phyloP scores from a whole-genome alignment of 139 green algal species.

The Deuterostichococcus epilithicus region DNA sequence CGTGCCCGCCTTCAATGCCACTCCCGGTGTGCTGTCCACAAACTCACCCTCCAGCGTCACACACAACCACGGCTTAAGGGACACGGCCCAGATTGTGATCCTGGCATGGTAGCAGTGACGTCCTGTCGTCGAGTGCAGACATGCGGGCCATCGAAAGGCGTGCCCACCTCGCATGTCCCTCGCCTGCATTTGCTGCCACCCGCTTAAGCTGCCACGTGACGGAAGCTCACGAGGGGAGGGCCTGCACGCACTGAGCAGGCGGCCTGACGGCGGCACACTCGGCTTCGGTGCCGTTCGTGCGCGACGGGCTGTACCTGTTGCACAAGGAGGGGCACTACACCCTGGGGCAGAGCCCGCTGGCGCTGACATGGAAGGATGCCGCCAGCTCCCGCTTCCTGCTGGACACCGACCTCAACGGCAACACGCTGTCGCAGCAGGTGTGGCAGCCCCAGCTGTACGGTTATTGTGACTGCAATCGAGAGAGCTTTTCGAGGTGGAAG shows the following conservation, averaged over 20 bases:
- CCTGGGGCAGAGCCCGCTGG: constrained; percentile 61
- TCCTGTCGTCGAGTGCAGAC: no score
- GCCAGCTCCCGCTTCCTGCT: constrained; percentile 65
- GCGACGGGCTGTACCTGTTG: constrained; percentile 78
- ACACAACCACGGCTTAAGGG: no score
- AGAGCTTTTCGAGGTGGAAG: not conserved
- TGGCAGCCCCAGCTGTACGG: no score
- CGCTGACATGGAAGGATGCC: constrained; percentile 89
- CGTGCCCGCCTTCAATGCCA: constrained; percentile 26
- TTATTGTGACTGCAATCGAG: no score
- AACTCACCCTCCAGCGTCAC: no score
- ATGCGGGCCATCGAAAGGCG: no score
- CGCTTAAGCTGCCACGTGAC: constrained; percentile 10
- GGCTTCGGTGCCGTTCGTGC: constrained; percentile 37
- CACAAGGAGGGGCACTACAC: constrained; percentile 78
- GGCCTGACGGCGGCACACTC: constrained; percentile 15
- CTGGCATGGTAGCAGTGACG: no score
- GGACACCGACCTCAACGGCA: constrained; percentile 52
- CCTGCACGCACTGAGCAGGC: not conserved
- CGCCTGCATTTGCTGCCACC: constrained; percentile 34
- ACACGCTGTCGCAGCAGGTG: constrained; percentile 23
- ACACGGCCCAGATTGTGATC: no score
- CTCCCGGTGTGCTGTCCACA: no score
- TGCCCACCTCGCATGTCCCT: not conserved
- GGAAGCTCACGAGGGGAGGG: not conserved